Evolutionary conservation across 805 yeast species (phyloP).

Genomic region (Ogataea parapolymorpha): DNA sequence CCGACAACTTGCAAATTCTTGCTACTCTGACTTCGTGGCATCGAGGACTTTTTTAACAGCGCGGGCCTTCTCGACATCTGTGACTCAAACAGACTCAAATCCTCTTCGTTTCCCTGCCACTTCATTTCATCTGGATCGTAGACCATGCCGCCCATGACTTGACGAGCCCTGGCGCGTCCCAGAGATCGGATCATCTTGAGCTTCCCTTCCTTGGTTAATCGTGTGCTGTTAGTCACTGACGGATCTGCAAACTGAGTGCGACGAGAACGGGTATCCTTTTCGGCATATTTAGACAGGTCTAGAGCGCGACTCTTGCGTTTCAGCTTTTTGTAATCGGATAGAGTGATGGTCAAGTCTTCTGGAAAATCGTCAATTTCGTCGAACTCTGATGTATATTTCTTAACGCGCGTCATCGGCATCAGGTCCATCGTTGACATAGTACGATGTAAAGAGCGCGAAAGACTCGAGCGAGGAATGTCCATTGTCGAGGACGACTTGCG

Average conservation of each 20-base stretch:
- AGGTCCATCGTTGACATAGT: conserved; percentile 8
- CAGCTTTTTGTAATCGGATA: conserved; percentile 25
- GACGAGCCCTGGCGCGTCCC: conserved; percentile 25
- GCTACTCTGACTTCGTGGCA: conserved; percentile 21
- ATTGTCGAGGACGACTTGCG: conserved; percentile 30
- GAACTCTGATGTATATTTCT: conserved; percentile 6
- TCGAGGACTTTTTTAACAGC: conserved; percentile 23
- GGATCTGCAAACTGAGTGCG: conserved; percentile 9
- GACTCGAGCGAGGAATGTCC: conserved; percentile 23
- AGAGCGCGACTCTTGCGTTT: conserved; percentile 25
- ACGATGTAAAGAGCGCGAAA: conserved; percentile 5
- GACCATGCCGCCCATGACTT: conserved; percentile 42
- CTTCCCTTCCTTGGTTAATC: conserved; percentile 32
- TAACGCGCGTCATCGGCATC: not conserved
- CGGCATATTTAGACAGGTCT: conserved; percentile 29
- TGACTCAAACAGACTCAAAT: conserved; percentile 48
- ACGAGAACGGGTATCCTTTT: conserved; percentile 13
- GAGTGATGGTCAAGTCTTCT: conserved; percentile 29
- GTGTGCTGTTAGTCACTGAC: conserved; percentile 17
- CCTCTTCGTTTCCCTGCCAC: conserved; percentile 70
- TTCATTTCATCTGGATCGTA: conserved; percentile 48
- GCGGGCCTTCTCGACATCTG: conserved; percentile 37
- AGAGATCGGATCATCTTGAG: conserved; percentile 29
- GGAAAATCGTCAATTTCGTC: conserved; percentile 27
- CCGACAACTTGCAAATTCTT: conserved; percentile 43